Base-by-base conservation (phyloP, 2,329 filamentous ascomycete species). In the Stachybotrys echinatus region DNA sequence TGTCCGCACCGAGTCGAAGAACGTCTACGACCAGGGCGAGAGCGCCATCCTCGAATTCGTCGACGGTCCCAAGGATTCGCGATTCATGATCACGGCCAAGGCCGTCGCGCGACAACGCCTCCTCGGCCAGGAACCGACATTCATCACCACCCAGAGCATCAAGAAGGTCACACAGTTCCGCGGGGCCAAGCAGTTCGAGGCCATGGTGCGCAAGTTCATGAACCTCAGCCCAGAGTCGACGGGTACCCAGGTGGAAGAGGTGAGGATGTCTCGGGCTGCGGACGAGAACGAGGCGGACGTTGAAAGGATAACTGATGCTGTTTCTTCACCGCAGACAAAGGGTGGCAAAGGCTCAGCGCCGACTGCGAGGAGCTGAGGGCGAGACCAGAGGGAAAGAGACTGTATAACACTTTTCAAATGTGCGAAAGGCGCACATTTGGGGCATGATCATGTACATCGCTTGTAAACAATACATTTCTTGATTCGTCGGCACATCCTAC, bases 11-110 rank as follows among this genome's bases (percentile, higher is more conserved):
- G 92, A 97, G 71, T 88, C 94, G 50, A 81, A 88, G 61, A 90
- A 92, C 68, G 80, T 81, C 62, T 77, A 77, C 66, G 92, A 97
- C 69, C 90, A 96, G 73, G 92, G 89, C 8, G 82, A 85, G 55
- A 92, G 87, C 31, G 92, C 94, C 20, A 92, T 99, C 55, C 84
- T 99, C 45, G 91, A 97, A 72, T 81, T 99, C 27, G 92, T 99
- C 54, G 94, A 99, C 70, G 92, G 92, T 34, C 90, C 91, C 31
- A 88, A 86, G 66, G 94, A 99, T 70, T 89, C 96, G 75, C 88
- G 92, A 31, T 96, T 96, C 72, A 89, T 90, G 61, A 85, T 97
- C 81, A 96, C 92, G 3, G 94, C 94, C 22, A 88, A 87, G 59
- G 85, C 89, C 0, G 77, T 97, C 6, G 89, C 89, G 42, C 78